These are phyloP conservation scores for Keithomyces neogunnii DNA, from an alignment of 2,329 filamentous ascomycete genomes.

Conservation along the genomic window DNA sequence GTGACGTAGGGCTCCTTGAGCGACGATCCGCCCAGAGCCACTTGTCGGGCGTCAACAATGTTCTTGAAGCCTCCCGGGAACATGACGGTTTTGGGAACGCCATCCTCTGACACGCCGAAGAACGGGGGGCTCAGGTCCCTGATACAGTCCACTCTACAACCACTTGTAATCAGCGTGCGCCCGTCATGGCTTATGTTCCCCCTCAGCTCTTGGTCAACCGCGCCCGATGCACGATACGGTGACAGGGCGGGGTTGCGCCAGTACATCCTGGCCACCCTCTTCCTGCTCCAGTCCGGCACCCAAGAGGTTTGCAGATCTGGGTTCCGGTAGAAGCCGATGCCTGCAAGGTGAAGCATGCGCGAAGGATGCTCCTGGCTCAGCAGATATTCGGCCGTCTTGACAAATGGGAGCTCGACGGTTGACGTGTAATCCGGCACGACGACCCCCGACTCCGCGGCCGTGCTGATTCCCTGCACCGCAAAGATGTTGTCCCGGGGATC, in stretches of 20 bases:
- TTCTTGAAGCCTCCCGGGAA: not conserved
- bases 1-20: not conserved
- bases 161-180: not conserved
- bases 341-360: not conserved
- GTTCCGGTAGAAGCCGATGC: not conserved
- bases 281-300: not conserved
- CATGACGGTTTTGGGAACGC: not conserved
- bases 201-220: not conserved
- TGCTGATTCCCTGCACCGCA: not conserved
- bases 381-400: not conserved
- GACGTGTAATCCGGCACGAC: not conserved
- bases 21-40: not conserved
- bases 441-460: not conserved
- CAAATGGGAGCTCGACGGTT: not conserved
- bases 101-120: not conserved
- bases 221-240: not conserved
- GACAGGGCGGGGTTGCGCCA: not conserved
- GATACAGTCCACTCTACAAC: not conserved
- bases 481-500: not conserved
- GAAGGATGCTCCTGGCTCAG: not conserved
- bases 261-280: not conserved
- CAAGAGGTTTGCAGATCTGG: not conserved
- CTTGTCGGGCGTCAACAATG: not conserved
- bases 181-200: not conserved
- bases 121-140: not conserved